Conservation (phyloP, 352 stramenopile species). For the Plasmopara muralis region DNA sequence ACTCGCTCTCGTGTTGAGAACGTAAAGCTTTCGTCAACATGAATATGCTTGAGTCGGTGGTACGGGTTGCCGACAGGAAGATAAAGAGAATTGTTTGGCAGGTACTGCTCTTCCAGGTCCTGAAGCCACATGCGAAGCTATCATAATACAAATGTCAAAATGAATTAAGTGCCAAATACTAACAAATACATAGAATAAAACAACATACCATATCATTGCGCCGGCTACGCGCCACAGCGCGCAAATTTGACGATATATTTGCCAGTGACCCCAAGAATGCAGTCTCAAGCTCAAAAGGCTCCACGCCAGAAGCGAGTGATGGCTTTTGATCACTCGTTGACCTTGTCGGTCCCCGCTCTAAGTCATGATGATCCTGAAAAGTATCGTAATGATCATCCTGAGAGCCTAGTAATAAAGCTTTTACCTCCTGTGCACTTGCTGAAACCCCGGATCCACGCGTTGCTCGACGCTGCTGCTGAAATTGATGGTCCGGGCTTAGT, state of each 20-base stretch:
- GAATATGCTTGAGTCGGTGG: slow-evolving; percentile 70
- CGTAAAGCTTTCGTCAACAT: slow-evolving; percentile 75
- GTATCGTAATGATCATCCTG: slow-evolving; percentile 69
- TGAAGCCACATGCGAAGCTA: slow-evolving; percentile 62
- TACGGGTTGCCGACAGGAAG: slow-evolving; percentile 69
- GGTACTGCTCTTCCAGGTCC: slow-evolving; percentile 58
- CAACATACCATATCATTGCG: slow-evolving; percentile 63
- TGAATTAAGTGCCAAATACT: neutral
- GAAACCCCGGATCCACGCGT: slow-evolving; percentile 17
- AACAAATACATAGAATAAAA: neutral
- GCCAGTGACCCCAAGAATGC: slow-evolving; percentile 62
- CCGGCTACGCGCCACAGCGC: slow-evolving; percentile 41
- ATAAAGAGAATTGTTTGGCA: slow-evolving; percentile 76
- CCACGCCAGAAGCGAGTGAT: slow-evolving; percentile 9
- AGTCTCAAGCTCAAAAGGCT: slow-evolving; percentile 67
- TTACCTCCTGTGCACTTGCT: slow-evolving; percentile 36
- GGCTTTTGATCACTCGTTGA: slow-evolving; percentile 7
- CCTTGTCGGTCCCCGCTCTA: slow-evolving; percentile 32
- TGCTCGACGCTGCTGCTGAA: slow-evolving; percentile 14
- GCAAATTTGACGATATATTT: slow-evolving; percentile 69
- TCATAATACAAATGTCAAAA: neutral
- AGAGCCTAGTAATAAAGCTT: slow-evolving; percentile 37
- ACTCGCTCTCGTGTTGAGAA: slow-evolving; percentile 81
- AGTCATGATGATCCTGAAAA: slow-evolving; percentile 43
- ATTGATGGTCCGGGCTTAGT: slow-evolving; percentile 19